These are phyloP conservation scores for Agrostemma githago DNA, from an alignment of 148 eudicot species.

Conservation along the genomic window DNA sequence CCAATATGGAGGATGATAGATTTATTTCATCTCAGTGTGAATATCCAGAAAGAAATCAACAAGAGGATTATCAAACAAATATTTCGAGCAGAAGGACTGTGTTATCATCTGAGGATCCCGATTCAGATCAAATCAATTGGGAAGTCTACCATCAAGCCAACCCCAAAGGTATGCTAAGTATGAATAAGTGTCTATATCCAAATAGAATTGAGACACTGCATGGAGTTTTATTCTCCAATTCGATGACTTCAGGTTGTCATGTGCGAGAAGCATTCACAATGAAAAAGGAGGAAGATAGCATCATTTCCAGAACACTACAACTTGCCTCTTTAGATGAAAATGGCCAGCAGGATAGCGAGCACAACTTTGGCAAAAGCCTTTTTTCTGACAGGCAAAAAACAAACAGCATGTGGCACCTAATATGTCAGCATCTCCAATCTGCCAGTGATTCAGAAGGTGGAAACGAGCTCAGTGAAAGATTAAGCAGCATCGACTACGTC, in stretches of 20 bases:
- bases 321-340: conserved; percentile 12
- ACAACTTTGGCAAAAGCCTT: conserved; percentile 13
- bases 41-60: not conserved
- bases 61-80: conserved; percentile 16
- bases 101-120: not conserved
- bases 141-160: conserved; percentile 19
- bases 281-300: conserved; percentile 16
- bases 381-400: conserved; percentile 45
- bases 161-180: conserved; percentile 26
- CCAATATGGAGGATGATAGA: conserved; percentile 12
- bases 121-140: conserved; percentile 14
- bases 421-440: conserved; percentile 67
- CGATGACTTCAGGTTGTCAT: conserved; percentile 23
- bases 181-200: conserved; percentile 3
- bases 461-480: conserved; percentile 22
- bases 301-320: not conserved
- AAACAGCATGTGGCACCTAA: conserved; percentile 79
- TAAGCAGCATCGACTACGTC: not conserved
- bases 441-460: conserved; percentile 45
- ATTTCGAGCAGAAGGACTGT: conserved; percentile 14
- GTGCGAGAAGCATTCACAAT: conserved; percentile 13
- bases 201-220: not conserved
- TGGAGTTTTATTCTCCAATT: conserved; percentile 8
- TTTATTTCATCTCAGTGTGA: conserved; percentile 5
- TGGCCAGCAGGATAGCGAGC: conserved; percentile 18